These are phyloP conservation scores for Tulasnella sp. DNA, from an alignment of 768 basidiomycete species.

Conservation along the genomic window DNA sequence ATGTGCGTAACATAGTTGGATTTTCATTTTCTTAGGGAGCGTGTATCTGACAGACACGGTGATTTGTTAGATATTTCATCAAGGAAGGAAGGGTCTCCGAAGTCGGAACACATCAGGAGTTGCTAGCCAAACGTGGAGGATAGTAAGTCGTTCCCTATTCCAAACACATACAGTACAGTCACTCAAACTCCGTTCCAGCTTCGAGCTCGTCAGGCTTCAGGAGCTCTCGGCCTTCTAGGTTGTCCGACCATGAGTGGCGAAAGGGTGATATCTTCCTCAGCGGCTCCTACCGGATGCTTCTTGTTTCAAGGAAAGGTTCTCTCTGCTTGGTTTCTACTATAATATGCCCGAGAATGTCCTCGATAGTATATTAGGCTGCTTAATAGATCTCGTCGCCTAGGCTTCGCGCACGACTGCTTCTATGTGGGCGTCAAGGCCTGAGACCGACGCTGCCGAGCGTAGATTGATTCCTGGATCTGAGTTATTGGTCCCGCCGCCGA, in stretches of 20 bases:
- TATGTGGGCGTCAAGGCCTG: background rate
- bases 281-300: background rate
- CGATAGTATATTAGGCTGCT: background rate
- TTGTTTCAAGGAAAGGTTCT: background rate
- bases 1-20: constrained; percentile 53
- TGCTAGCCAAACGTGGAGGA: constrained; percentile 41
- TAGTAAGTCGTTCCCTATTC: constrained; percentile 35
- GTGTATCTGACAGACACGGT: constrained; percentile 14
- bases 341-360: background rate
- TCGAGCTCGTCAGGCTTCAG: constrained; percentile 85
- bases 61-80: constrained; percentile 66
- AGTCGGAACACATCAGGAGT: constrained; percentile 81
- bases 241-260: background rate
- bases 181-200: constrained; percentile 35
- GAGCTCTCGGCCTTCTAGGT: constrained; percentile 40
- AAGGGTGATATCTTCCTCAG: background rate
- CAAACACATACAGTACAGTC: background rate
- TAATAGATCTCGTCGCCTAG: background rate
- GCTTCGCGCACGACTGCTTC: background rate
- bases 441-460: background rate
- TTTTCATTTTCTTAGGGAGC: background rate
- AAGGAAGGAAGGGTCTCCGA: constrained; percentile 83
- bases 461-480: background rate
- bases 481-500: background rate
- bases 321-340: background rate